Percentiles rank a stretch among this genome's conserved stretches.
Conservation (phyloP, 2,329 filamentous ascomycete species). For the Neonectria sp. region DNA sequence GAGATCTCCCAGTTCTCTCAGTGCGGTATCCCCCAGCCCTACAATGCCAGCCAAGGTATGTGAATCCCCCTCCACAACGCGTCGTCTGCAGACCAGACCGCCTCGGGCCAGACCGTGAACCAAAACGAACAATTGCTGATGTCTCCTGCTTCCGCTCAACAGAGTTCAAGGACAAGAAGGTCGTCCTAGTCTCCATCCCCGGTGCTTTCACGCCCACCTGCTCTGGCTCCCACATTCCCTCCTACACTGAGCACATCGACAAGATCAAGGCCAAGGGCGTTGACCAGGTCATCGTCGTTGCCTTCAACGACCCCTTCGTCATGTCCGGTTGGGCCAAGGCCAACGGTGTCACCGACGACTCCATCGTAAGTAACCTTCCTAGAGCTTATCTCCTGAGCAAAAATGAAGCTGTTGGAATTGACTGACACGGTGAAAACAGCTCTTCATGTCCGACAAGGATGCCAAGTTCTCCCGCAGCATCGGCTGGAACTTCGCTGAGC, state of each 20-base stretch:
- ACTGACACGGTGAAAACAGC: constrained; percentile 54
- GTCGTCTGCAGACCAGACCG: constrained; percentile 6
- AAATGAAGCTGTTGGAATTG: neutral
- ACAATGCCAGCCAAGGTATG: constrained; percentile 82
- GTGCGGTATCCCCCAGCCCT: constrained; percentile 85
- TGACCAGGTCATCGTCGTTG: constrained; percentile 85
- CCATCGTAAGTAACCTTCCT: constrained; percentile 60
- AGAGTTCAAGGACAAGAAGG: constrained; percentile 72
- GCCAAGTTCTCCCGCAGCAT: constrained; percentile 83
- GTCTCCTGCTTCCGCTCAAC: constrained; percentile 21
- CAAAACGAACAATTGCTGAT: constrained; percentile 15
- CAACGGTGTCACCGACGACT: constrained; percentile 81
- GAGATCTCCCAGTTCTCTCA: constrained; percentile 78
- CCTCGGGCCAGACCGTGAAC: neutral
- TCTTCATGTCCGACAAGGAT: constrained; percentile 82
- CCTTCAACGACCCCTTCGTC: constrained; percentile 88
- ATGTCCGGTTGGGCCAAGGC: constrained; percentile 94
- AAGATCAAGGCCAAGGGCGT: constrained; percentile 85
- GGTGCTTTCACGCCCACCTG: constrained; percentile 91
- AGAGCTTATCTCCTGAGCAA: neutral
- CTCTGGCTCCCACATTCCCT: constrained; percentile 84
- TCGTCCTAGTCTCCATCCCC: constrained; percentile 70
- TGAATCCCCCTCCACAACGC: constrained; percentile 12
- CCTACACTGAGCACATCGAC: constrained; percentile 81
- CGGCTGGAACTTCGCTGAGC: constrained; percentile 82